Conservation (phyloP, 306 rosid species). For the Begonia masoniana region DNA sequence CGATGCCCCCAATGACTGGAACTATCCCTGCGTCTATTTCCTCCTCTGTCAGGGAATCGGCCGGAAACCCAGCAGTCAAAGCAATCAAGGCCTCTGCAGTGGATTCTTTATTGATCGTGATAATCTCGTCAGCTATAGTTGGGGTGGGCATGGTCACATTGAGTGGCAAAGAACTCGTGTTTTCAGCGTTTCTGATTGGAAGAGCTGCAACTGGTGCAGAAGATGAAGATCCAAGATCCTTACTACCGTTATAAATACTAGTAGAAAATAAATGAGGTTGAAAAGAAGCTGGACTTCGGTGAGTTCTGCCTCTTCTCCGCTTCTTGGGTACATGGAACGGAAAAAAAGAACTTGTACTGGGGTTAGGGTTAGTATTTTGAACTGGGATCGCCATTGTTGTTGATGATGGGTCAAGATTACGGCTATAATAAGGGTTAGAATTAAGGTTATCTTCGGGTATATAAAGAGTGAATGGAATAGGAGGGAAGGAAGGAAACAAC, state of each 20-base stretch:
- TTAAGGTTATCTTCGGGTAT: conserved; percentile 28
- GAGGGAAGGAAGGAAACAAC: conserved; percentile 30
- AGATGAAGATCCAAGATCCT: conserved; percentile 20
- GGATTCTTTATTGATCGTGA: conserved; percentile 75
- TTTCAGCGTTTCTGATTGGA: conserved; percentile 18
- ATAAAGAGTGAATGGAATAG: conserved; percentile 31
- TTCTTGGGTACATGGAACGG: conserved; percentile 76
- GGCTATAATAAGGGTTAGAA: conserved; percentile 22
- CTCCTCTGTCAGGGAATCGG: conserved; percentile 81
- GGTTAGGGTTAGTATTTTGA: conserved; percentile 19
- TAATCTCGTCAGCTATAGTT: conserved; percentile 62
- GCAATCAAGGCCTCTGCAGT: conserved; percentile 79
- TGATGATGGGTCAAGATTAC: conserved; percentile 4
- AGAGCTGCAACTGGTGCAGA: conserved; percentile 12
- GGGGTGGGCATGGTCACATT: conserved; percentile 7
- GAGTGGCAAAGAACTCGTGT: conserved; percentile 11
- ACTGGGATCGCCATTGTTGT: conserved; percentile 3
- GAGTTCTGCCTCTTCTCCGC: conserved; percentile 77
- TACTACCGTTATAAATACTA: conserved; percentile 21
- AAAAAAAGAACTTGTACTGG: conserved; percentile 26
- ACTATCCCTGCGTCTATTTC: conserved; percentile 73
- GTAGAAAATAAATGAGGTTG: conserved; percentile 26
- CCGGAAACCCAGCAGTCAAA: conserved; percentile 74
- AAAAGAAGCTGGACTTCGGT: conserved; percentile 48
- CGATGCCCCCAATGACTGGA: conserved; percentile 68